Percentiles rank a stretch among this genome's conserved stretches.
These are phyloP conservation scores for Lavandula angustifolia DNA, from an alignment of 257 asterid genomes.

Conservation along the genomic window DNA sequence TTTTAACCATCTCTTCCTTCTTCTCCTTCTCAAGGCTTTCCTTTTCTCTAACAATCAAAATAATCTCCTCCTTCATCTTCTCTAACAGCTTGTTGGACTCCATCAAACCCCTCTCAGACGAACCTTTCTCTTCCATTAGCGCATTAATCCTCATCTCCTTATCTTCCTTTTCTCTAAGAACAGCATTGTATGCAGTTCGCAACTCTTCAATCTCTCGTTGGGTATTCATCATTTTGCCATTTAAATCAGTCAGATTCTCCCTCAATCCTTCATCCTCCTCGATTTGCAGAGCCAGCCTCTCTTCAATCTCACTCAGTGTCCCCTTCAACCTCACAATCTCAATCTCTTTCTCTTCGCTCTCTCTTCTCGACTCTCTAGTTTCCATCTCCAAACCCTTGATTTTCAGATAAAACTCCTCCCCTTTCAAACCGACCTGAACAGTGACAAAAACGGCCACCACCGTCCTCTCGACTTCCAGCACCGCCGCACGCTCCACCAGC, in stretches of 20 bases:
- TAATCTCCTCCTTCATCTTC: conserved; percentile 44
- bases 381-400: conserved; percentile 49
- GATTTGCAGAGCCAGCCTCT: conserved; percentile 40
- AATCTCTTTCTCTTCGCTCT: conserved; percentile 44
- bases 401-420: conserved; percentile 41
- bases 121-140: conserved; percentile 40
- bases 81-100: conserved; percentile 39
- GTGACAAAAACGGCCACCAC: conserved; percentile 51
- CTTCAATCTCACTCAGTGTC: conserved; percentile 40
- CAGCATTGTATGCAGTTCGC: conserved; percentile 34
- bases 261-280: conserved; percentile 42
- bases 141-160: conserved; percentile 42
- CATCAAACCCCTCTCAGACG: conserved; percentile 23
- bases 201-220: conserved; percentile 43
- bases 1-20: conserved; percentile 40
- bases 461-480: conserved; percentile 58
- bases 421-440: conserved; percentile 42
- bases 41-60: conserved; percentile 43
- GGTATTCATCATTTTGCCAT: conserved; percentile 37
- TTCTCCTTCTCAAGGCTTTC: conserved; percentile 51
- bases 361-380: conserved; percentile 41
- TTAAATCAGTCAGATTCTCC: conserved; percentile 41
- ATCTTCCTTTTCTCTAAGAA: conserved; percentile 42
- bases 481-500: conserved; percentile 46
- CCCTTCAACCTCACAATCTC: conserved; percentile 44